phyloP scores from a whole-genome alignment of 1,284 basidiomycete species.

The Vanrija humicola region DNA sequence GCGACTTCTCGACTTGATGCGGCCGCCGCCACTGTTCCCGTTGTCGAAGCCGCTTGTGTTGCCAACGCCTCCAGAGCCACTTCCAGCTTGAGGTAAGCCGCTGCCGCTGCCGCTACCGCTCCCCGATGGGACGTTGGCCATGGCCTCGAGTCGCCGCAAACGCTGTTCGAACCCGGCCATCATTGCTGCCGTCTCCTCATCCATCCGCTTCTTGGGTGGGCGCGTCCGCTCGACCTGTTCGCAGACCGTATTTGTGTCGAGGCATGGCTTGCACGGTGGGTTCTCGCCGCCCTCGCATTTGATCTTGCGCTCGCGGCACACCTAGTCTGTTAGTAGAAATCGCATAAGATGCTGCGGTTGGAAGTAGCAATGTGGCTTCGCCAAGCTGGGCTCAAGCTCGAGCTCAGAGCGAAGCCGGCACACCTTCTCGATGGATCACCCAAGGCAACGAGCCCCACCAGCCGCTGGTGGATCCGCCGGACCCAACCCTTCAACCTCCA shows the following conservation, averaged over 20 bases:
- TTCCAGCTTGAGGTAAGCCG: neutral
- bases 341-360: too few relatives aligned
- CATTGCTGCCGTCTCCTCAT: neutral
- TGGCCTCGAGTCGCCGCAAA: neutral
- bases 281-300: slow-evolving; percentile 6
- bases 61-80: too few relatives aligned
- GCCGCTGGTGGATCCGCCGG: too few relatives aligned
- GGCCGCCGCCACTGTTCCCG: neutral
- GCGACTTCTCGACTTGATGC: neutral
- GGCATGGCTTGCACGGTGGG: slow-evolving; percentile 5
- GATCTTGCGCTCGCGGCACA: slow-evolving; percentile 9
- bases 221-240: slow-evolving; percentile 4
- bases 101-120: neutral
- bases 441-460: too few relatives aligned
- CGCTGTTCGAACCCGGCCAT: slow-evolving; percentile 3
- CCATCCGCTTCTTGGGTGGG: neutral
- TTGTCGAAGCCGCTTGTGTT: neutral
- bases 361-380: too few relatives aligned
- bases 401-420: neutral
- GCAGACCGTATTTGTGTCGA: slow-evolving; percentile 8
- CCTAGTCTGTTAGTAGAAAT: neutral
- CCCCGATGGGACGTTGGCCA: neutral
- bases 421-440: too few relatives aligned
- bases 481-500: too few relatives aligned
- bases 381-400: neutral